Percentiles rank a stretch among this genome's conserved stretches.
These are phyloP conservation scores for Trichomonas vaginalis DNA, from an alignment of 208 protist species.

Conservation along the genomic window DNA sequence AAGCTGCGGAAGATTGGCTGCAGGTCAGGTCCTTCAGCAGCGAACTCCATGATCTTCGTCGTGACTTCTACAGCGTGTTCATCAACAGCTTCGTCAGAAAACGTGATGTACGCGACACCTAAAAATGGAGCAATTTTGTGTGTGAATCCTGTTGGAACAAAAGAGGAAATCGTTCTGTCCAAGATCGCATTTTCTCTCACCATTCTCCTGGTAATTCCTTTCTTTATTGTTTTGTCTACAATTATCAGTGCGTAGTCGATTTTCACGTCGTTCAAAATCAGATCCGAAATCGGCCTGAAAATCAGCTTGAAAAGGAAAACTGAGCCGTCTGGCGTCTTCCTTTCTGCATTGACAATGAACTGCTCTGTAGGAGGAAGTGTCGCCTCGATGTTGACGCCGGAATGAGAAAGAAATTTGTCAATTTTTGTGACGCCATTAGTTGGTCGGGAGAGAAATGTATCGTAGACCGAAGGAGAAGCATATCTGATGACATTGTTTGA, in stretches of 20 bases:
- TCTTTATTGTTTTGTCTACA: neutral
- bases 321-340: neutral
- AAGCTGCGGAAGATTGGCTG: neutral
- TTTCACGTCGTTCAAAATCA: neutral
- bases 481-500: neutral
- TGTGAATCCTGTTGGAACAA: neutral
- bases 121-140: neutral
- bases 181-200: neutral
- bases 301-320: neutral
- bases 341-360: neutral
- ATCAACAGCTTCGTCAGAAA: neutral
- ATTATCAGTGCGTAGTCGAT: neutral
- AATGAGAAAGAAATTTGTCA: neutral
- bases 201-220: neutral
- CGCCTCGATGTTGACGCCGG: neutral
- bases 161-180: neutral
- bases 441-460: neutral
- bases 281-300: neutral
- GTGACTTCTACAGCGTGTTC: neutral
- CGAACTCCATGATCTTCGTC: neutral
- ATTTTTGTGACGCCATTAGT: neutral
- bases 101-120: neutral
- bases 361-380: neutral
- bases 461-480: neutral
- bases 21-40: neutral